Evolutionary conservation across 257 asterid species (phyloP).

Genomic region (Gentiana dahurica): DNA sequence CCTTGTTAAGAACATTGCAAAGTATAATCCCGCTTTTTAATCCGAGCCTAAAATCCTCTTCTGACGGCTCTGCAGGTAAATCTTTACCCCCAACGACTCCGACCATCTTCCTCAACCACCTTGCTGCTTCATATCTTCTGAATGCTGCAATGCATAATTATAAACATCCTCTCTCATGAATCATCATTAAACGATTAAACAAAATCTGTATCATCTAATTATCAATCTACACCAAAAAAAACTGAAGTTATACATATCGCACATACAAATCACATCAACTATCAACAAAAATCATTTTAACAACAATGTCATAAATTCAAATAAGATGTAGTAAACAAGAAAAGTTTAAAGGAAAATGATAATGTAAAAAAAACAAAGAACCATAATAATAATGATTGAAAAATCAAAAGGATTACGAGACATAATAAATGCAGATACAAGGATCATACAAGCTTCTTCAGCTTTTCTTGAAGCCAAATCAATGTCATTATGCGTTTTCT

Average conservation of each 20-base stretch:
- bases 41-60: constrained; percentile 78
- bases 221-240: neutral
- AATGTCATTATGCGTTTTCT: constrained; percentile 37
- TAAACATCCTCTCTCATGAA: constrained; percentile 4
- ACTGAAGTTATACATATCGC: too few relatives aligned
- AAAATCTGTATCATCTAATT: too few relatives aligned
- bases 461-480: constrained; percentile 74
- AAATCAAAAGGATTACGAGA: neutral
- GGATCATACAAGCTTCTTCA: constrained; percentile 65
- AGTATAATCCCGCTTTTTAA: constrained; percentile 82
- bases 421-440: neutral
- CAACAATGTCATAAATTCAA: neutral
- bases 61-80: constrained; percentile 92
- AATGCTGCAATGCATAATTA: constrained; percentile 44
- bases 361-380: neutral
- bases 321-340: constrained; percentile 1
- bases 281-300: too few relatives aligned
- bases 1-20: constrained; percentile 80
- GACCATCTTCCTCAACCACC: constrained; percentile 77
- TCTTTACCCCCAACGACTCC: constrained; percentile 89
- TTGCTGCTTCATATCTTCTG: constrained; percentile 80
- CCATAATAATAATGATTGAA: neutral
- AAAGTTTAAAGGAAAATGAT: neutral
- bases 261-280: neutral
- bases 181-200: neutral